A percentile compares a stretch with the other conserved stretches of the same genome.
These are phyloP conservation scores for Hericium coralloides DNA, from an alignment of 768 basidiomycete species.

Conservation along the genomic window DNA sequence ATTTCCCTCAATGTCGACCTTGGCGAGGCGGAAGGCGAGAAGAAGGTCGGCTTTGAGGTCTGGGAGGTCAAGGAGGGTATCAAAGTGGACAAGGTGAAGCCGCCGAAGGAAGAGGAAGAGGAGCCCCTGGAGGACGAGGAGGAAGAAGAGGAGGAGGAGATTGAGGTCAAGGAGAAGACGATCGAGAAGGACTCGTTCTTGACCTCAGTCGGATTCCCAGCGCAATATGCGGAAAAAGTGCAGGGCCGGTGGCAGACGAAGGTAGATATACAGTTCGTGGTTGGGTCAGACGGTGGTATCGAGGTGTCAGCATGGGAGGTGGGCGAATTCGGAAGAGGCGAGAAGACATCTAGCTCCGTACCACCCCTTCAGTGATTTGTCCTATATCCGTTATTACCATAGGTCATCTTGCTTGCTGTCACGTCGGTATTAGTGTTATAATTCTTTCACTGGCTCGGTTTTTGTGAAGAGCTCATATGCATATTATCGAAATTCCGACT, in stretches of 20 bases:
- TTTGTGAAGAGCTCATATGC: too few species aligned
- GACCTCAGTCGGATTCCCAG: constrained; percentile 24
- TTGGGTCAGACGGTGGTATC: constrained; percentile 26
- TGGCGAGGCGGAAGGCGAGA: constrained; percentile 26
- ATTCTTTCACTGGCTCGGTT: too few species aligned
- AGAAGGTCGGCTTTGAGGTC: constrained; percentile 55
- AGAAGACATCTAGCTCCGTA: constrained; percentile 23
- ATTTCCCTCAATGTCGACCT: constrained; percentile 51
- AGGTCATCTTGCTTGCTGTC: too few species aligned
- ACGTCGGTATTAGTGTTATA: too few species aligned
- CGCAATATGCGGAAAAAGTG: constrained; percentile 30
- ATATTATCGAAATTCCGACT: too few species aligned
- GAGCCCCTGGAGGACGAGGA: constrained; percentile 39
- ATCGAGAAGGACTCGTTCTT: constrained; percentile 47
- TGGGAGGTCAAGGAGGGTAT: constrained; percentile 72
- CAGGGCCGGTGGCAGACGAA: constrained; percentile 42
- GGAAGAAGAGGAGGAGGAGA: constrained; percentile 51
- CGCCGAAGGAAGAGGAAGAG: constrained; percentile 34
- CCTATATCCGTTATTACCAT: too few species aligned
- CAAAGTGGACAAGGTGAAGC: constrained; percentile 48
- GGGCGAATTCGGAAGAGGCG: constrained; percentile 24
- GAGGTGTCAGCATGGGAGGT: constrained; percentile 31
- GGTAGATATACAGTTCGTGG: constrained; percentile 36
- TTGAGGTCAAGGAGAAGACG: constrained; percentile 55
- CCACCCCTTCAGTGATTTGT: background rate